Evolutionary conservation across 495 filamentous ascomycete species (phyloP), one percentile per base, ranked within the genome.

Genomic region (Lophiostoma macrostomum): DNA sequence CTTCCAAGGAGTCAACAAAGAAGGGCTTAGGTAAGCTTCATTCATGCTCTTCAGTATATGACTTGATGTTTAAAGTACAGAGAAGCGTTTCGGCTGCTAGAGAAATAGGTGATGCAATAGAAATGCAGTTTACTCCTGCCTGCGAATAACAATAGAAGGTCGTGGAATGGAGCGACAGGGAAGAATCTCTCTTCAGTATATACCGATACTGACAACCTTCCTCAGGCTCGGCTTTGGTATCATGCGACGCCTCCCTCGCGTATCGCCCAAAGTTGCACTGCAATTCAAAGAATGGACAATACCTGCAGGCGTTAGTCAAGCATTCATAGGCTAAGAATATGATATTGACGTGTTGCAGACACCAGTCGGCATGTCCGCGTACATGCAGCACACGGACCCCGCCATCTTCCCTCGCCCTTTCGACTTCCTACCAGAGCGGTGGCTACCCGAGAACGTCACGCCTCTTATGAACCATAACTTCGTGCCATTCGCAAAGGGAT

Each of bases 401-500:
- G 16, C 5, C 0, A 29, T 61, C 5, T 64, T 39, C 27, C 52
- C 38, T 14, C 25, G 44, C 8, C 61, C 61, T 1, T 12, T n/a
- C 10, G 18, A 40, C n/a, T 64, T 61, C 38, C 44, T 41, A 7
- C 58, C 61, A 8, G 61, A 64, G 23, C 37, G 61, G 1, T 64
- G 61, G 61, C 6, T 64, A 30, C 4, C 2, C n/a, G 39, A 32
- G 2, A 19, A 44, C 7, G 19, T 58, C 28, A 31, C 3, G 20
- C 39, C 48, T 14, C 20, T 19, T 2, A 53, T 77, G 20, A 43
- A 55, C 11, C 60, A 64, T 12, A 73, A 69, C 37, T 65, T 72
- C 4, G 66, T 74, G 6, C 53, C 75, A 0, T 81, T 81, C 40
- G 65, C 58, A 10, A 72, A 67, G 45, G 77, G 77, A 0, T 71